Evolutionary conservation across 2,329 filamentous ascomycete genomes (phyloP), one percentile per base, ranked within the genome.

Genomic region (Aspergillus ochraceoroseus): DNA sequence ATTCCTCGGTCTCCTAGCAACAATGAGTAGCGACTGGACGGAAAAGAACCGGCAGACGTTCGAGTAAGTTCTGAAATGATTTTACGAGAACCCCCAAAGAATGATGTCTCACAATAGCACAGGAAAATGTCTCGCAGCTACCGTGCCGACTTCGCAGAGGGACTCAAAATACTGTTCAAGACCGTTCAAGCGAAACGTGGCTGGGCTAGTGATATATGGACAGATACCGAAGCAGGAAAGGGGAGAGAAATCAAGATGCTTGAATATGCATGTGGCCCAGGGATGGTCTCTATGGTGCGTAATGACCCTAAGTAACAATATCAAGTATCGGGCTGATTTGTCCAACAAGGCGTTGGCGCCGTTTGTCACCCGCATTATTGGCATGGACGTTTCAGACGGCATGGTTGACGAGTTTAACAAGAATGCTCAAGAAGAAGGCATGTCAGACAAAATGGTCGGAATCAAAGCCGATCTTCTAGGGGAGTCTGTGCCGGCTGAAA

Each of bases 251-350:
- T 79, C 28, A 73, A 74, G 31, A 63, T 87, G 13, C 68, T 88
- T 2, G 85, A 89, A 58, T 89, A 88, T 62, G 85, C 85, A 11
- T 88, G 84, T 56, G 85, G 85, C 6, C 81, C 82, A 4, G 83
- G 83, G 2, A 63, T 77, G 39, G 70, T 85, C 47, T 82, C 82
- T 8, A 72, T 75, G 60, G 81, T 83, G 57, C 51, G 72, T 64
- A 13, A 18, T 13, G 42, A 5, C 34, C 17, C 18, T n/a, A 17
- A 40, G 2, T 20, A 17, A 6, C 27, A 14, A 33, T 37, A 6
- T 13, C n/a, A 12, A 9, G 3, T 11, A 5, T 13, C n/a, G 14
- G n/a, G 18, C 38, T 51, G 26, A 48, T 26, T 7, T n/a, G 19
- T 26, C 15, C 25, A 7, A 2, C 30, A 54, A n/a, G 76, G 70